Percentiles rank a stretch among this genome's conserved stretches.
Evolutionary conservation across 2,329 filamentous ascomycete genomes (phyloP).

Genomic region (Pseudocercospora vitis): DNA sequence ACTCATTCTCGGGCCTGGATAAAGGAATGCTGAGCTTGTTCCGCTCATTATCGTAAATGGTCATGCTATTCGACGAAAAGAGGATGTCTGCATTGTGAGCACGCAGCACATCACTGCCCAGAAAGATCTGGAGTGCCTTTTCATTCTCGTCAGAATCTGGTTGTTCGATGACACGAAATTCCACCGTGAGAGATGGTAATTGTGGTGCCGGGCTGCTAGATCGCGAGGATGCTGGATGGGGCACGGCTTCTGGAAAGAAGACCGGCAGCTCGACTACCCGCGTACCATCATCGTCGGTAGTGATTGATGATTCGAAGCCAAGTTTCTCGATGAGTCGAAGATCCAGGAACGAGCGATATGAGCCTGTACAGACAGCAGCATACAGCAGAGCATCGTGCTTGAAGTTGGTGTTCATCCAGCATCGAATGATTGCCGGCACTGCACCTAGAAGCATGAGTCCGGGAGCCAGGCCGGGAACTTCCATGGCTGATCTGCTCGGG

Average conservation of each 20-base stretch:
- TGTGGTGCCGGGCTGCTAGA: conserved; percentile 72
- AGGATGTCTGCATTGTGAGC: conserved; percentile 86
- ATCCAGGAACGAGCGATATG: conserved; percentile 82
- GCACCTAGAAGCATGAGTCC: conserved; percentile 83
- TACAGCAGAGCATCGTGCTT: conserved; percentile 87
- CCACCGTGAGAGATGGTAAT: conserved; percentile 76
- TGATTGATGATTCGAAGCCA: conserved; percentile 61
- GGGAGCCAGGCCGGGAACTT: conserved; percentile 73
- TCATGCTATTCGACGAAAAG: conserved; percentile 87
- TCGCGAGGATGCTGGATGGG: conserved; percentile 72
- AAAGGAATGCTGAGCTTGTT: conserved; percentile 88
- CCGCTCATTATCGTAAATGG: conserved; percentile 80
- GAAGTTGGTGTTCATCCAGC: conserved; percentile 89
- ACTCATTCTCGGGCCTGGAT: conserved; percentile 85
- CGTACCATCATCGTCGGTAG: conserved; percentile 53
- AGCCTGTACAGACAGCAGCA: conserved; percentile 88
- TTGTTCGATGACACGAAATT: conserved; percentile 71
- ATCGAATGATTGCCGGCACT: conserved; percentile 90
- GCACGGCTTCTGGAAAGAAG: conserved; percentile 86
- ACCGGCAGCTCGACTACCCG: conserved; percentile 74
- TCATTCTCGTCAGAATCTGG: conserved; percentile 45
- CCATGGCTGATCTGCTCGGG: conserved; percentile 67
- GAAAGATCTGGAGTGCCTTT: conserved; percentile 76
- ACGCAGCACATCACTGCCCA: conserved; percentile 85
- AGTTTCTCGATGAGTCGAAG: conserved; percentile 72